Evolutionary conservation across 148 eudicot species (phyloP).

Genomic region (Arbutus unedo): DNA sequence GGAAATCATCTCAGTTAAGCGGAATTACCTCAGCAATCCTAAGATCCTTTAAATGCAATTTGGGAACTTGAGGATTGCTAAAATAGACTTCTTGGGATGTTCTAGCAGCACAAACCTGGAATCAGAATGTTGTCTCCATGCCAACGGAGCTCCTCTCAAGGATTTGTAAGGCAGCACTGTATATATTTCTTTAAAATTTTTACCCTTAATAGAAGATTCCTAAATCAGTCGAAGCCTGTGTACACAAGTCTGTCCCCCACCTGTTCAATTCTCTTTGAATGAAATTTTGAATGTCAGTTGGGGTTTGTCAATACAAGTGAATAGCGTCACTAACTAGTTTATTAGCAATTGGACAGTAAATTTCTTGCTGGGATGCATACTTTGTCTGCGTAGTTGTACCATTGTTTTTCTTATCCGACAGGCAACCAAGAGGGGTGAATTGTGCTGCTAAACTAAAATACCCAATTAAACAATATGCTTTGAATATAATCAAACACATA

Average conservation of each 20-base stretch:
- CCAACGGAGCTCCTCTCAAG: conserved; percentile 8
- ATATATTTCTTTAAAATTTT: neutral
- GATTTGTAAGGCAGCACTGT: neutral
- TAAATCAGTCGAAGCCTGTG: neutral
- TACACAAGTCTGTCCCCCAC: neutral
- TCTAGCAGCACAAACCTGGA: conserved; percentile 2
- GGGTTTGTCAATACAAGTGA: neutral
- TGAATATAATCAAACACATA: too few species aligned
- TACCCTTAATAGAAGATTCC: neutral
- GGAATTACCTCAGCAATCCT: neutral
- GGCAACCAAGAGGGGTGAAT: too few species aligned
- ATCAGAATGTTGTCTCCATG: neutral
- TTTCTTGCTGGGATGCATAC: neutral
- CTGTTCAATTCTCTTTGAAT: neutral
- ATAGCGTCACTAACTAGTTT: neutral
- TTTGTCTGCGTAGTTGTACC: neutral
- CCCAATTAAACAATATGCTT: too few species aligned
- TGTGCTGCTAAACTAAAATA: too few species aligned
- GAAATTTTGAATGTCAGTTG: neutral
- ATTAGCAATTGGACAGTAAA: neutral
- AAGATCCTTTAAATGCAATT: neutral
- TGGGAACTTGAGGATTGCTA: neutral
- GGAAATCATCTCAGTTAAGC: neutral
- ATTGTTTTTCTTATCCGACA: neutral
- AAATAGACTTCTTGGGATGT: neutral